Percentiles rank a stretch among this genome's conserved stretches.
Evolutionary conservation across 208 protist species (phyloP).

Genomic region (Zelonia costaricensis): DNA sequence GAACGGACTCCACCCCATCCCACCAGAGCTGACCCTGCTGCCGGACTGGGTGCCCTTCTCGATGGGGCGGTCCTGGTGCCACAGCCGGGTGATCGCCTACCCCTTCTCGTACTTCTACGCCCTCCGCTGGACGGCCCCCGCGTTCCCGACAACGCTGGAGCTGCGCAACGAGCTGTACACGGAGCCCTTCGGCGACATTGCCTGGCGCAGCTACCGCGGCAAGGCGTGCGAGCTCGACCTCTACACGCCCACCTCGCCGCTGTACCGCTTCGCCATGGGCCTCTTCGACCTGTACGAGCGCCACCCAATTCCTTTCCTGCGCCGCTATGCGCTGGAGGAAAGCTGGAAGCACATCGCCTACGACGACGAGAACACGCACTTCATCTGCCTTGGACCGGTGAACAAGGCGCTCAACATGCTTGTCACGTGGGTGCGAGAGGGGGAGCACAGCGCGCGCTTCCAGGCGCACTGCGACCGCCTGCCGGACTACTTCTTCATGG

Average conservation of each 20-base stretch:
- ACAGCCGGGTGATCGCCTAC: conserved; percentile 96
- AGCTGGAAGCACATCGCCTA: conserved; percentile 93
- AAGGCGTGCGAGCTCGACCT: conserved; percentile 82
- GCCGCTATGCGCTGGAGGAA: conserved; percentile 76
- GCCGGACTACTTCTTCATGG: conserved; percentile 96
- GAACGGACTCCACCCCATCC: conserved; percentile 93
- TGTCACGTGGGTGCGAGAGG: conserved; percentile 90
- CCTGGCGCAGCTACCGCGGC: conserved; percentile 79
- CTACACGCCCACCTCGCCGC: conserved; percentile 87
- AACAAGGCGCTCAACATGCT: conserved; percentile 98
- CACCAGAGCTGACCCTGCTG: conserved; percentile 94
- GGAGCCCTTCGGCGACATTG: conserved; percentile 76
- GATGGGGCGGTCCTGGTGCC: conserved; percentile 93
- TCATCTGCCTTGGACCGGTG: conserved; percentile 96
- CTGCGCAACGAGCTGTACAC: conserved; percentile 93
- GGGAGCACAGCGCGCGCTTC: conserved; percentile 81
- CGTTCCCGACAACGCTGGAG: conserved; percentile 58
- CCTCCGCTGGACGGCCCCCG: conserved; percentile 52
- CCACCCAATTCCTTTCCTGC: conserved; percentile 63
- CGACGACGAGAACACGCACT: conserved; percentile 96
- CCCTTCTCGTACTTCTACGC: conserved; percentile 98
- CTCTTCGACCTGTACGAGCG: conserved; percentile 76
- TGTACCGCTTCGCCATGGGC: conserved; percentile 58
- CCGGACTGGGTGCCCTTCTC: conserved; percentile 93
- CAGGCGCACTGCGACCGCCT: conserved; percentile 89